A percentile compares a stretch with the other conserved stretches of the same genome.
These are phyloP conservation scores for Umbelopsis isabellina DNA, from an alignment of 192 early-diverging fungal genomes.

Conservation along the genomic window DNA sequence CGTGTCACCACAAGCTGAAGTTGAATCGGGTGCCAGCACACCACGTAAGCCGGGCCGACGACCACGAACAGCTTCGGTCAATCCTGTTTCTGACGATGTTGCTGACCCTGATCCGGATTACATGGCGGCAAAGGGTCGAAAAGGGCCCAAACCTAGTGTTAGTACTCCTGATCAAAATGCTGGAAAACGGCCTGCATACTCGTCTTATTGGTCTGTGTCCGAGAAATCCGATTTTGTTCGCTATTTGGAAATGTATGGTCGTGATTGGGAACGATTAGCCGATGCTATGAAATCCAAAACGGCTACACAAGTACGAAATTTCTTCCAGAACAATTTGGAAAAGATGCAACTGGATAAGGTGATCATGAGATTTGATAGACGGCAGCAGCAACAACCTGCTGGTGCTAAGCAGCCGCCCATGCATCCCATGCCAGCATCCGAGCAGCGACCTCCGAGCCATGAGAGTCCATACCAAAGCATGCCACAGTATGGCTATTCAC, in stretches of 20 bases:
- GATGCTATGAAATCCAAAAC: conserved; percentile 78
- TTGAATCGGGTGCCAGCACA: conserved; percentile 14
- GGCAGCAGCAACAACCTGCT: not conserved
- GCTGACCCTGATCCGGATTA: conserved; percentile 4
- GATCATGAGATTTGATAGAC: conserved; percentile 23
- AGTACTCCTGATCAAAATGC: not conserved
- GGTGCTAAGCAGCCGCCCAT: not conserved
- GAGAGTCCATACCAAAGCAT: not conserved
- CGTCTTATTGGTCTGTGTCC: conserved; percentile 88
- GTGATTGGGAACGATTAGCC: conserved; percentile 80
- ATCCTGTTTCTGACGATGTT: not conserved
- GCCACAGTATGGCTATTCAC: not conserved
- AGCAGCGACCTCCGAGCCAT: not conserved
- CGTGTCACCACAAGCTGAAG: not conserved
- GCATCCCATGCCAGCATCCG: not conserved
- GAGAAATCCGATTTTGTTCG: conserved; percentile 77
- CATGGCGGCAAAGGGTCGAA: not conserved
- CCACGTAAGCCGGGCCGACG: conserved; percentile 18
- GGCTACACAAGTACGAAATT: conserved; percentile 81
- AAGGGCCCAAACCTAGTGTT: not conserved
- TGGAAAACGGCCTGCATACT: conserved; percentile 48
- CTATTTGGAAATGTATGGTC: conserved; percentile 63
- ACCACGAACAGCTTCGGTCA: not conserved
- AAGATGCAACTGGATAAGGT: conserved; percentile 37
- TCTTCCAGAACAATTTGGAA: conserved; percentile 66